phyloP scores from a whole-genome alignment of 2,329 filamentous ascomycete species.

The Magnaporthiopsis incrustans region DNA sequence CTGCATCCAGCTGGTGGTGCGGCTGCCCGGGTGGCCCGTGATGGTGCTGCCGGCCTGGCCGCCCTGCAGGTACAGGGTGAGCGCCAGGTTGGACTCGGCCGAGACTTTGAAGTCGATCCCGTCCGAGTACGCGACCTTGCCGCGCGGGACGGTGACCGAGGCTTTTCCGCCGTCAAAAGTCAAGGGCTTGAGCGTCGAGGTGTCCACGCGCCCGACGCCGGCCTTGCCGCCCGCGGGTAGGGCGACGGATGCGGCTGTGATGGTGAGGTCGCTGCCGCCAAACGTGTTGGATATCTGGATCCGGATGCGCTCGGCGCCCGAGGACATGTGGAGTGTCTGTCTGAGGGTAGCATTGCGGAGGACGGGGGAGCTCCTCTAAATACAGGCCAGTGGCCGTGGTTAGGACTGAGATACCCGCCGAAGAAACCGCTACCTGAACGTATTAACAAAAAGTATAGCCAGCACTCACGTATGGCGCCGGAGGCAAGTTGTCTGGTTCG shows the following conservation, averaged over 20 bases:
- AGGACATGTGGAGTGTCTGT: slow-evolving; percentile 55
- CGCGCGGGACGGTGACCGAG: slow-evolving; percentile 44
- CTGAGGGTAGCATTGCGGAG: slow-evolving; percentile 57
- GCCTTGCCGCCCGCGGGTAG: slow-evolving; percentile 44
- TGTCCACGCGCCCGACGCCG: slow-evolving; percentile 44
- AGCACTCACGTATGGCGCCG: slow-evolving; percentile 45
- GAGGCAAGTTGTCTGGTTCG: slow-evolving; percentile 54
- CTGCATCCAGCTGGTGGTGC: slow-evolving; percentile 53
- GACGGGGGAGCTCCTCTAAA: neutral
- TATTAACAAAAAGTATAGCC: neutral
- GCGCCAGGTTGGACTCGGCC: slow-evolving; percentile 42
- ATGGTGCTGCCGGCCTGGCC: slow-evolving; percentile 51
- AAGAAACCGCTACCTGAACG: neutral
- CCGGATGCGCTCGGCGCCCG: slow-evolving; percentile 48
- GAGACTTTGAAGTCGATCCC: slow-evolving; percentile 46
- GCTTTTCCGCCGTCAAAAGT: slow-evolving; percentile 47
- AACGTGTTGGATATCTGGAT: slow-evolving; percentile 60
- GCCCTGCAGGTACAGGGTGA: slow-evolving; percentile 48
- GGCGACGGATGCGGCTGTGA: slow-evolving; percentile 51
- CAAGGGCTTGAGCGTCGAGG: slow-evolving; percentile 40
- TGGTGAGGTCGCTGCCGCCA: slow-evolving; percentile 47
- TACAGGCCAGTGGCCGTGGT: neutral
- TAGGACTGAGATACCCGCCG: neutral
- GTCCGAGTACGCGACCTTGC: slow-evolving; percentile 52
- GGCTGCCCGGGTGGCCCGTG: slow-evolving; percentile 57